A percentile compares a stretch with the other conserved stretches of the same genome.
phyloP scores from a whole-genome alignment of 441 rosid genomes.

The Adansonia rubrostipa region DNA sequence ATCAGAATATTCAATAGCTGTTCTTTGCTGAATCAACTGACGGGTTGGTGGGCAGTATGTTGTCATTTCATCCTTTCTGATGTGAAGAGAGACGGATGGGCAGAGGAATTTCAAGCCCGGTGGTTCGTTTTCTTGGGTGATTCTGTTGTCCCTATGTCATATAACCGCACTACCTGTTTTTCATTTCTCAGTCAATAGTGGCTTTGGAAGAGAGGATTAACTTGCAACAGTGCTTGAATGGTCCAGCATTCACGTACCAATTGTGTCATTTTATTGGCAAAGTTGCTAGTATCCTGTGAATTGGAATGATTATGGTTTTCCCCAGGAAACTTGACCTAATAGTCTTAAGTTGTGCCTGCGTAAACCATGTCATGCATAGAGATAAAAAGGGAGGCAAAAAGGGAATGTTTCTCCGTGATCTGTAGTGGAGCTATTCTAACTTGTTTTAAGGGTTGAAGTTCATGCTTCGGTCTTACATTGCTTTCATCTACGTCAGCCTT shows the following conservation, averaged over 20 bases:
- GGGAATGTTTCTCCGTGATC: not conserved
- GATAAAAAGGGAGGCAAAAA: not conserved
- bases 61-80: not conserved
- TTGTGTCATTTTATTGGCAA: not conserved
- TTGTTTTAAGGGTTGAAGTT: not conserved
- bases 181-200: not conserved
- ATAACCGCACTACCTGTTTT: not conserved
- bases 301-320: slow-evolving; percentile 11
- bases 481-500: not conserved
- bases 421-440: slow-evolving; percentile 2
- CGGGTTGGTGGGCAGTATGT: not conserved
- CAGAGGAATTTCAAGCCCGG: slow-evolving; percentile 2
- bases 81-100: not conserved
- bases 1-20: not conserved
- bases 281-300: not conserved
- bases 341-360: not conserved
- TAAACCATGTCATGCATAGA: slow-evolving; percentile 3
- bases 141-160: not conserved
- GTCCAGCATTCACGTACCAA: not conserved
- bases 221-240: not conserved
- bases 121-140: not conserved
- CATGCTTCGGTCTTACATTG: not conserved
- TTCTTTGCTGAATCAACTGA: not conserved
- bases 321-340: not conserved
- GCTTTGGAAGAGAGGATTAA: not conserved